These are phyloP conservation scores for Gloeophyllum trabeum DNA, from an alignment of 768 basidiomycete species.

Conservation along the genomic window DNA sequence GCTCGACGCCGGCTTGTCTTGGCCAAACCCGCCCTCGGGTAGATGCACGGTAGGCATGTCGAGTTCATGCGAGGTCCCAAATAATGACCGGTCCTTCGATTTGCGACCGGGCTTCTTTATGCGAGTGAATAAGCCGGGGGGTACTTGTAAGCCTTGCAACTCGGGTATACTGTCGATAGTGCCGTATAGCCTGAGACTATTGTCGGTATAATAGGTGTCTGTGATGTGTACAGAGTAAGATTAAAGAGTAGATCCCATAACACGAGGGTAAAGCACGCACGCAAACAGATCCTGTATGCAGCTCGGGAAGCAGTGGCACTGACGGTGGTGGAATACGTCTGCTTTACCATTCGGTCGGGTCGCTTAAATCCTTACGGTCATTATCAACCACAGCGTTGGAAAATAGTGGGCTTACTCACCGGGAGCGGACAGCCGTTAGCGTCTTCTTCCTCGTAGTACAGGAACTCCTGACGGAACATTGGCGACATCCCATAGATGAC, in stretches of 20 bases:
- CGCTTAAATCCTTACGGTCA: too few species aligned
- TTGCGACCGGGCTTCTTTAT: too few species aligned
- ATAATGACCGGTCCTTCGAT: too few species aligned
- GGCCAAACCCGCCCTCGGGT: too few species aligned
- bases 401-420: not conserved
- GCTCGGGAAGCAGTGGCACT: slow-evolving; percentile 35
- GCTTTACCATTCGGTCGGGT: slow-evolving; percentile 77
- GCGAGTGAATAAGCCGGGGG: slow-evolving; percentile 52
- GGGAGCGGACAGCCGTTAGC: not conserved
- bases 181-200: slow-evolving; percentile 57
- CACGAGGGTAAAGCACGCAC: too few species aligned
- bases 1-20: too few species aligned
- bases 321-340: slow-evolving; percentile 54
- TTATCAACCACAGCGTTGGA: not conserved
- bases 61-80: too few species aligned
- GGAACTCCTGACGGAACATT: too few species aligned
- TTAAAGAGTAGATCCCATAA: not conserved
- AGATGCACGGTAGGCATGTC: too few species aligned
- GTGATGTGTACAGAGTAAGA: slow-evolving; percentile 4
- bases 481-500: too few species aligned
- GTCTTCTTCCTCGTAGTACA: slow-evolving; percentile 62
- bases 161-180: slow-evolving; percentile 58
- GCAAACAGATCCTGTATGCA: slow-evolving; percentile 62
- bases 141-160: slow-evolving; percentile 48
- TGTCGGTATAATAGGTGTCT: slow-evolving; percentile 81